phyloP scores from a whole-genome alignment of 768 basidiomycete species.

The Agrocybe chaxingu region DNA sequence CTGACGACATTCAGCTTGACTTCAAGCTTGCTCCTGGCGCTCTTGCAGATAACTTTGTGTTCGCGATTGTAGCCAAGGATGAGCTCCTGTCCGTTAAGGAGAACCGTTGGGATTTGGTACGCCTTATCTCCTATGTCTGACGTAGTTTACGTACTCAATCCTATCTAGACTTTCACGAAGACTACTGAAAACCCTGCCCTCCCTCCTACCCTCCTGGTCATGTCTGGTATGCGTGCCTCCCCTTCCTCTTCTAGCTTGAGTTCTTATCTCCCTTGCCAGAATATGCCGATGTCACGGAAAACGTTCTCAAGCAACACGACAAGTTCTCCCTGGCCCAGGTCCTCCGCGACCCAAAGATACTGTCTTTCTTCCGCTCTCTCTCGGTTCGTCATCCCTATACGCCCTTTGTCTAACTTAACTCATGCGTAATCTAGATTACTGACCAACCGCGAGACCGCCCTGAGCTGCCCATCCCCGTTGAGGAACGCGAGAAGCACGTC shows the following conservation, averaged over 20 bases:
- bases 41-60: constrained; percentile 67
- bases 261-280: constrained; percentile 38
- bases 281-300: constrained; percentile 82
- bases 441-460: constrained; percentile 84
- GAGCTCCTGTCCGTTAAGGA: constrained; percentile 68
- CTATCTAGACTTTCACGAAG: constrained; percentile 57
- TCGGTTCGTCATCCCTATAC: constrained; percentile 47
- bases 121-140: constrained; percentile 22
- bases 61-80: constrained; percentile 80
- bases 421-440: constrained; percentile 49
- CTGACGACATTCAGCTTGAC: constrained; percentile 73
- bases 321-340: constrained; percentile 48
- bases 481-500: constrained; percentile 67
- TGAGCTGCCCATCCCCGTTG: constrained; percentile 39
- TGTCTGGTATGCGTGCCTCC: constrained; percentile 55
- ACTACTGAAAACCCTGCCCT: constrained; percentile 64
- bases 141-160: neutral
- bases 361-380: constrained; percentile 81
- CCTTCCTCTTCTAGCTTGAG: neutral
- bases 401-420: neutral
- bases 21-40: constrained; percentile 61
- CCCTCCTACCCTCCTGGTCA: constrained; percentile 62
- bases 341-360: constrained; percentile 62
- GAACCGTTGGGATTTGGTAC: constrained; percentile 83
- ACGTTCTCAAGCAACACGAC: constrained; percentile 57